A percentile compares a stretch with the other conserved stretches of the same genome.
These are phyloP conservation scores for Marasmius fiardii DNA, from an alignment of 1,284 basidiomycete species.

Conservation along the genomic window DNA sequence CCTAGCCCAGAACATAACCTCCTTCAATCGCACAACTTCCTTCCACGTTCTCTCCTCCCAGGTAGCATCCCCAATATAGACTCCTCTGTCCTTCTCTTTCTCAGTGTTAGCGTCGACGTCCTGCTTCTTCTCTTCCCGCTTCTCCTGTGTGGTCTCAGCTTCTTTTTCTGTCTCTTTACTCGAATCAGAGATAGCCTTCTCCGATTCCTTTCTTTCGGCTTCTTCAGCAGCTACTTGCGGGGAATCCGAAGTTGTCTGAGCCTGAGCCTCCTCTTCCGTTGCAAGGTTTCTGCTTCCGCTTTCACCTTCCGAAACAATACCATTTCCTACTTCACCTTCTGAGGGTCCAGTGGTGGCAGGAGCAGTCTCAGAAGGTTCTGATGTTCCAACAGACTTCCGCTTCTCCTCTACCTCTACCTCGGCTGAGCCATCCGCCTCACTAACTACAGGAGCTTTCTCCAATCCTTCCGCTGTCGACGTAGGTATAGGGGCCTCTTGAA, in stretches of 20 bases:
- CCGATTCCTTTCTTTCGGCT: constrained; percentile 7
- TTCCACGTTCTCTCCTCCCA: constrained; percentile 94
- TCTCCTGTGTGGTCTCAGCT: not conserved
- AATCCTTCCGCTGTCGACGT: too few species aligned
- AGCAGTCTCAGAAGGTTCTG: too few species aligned
- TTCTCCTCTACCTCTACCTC: too few species aligned
- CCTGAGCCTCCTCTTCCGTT: not conserved
- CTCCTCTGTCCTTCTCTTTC: constrained; percentile 18
- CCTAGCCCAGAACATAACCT: constrained; percentile 89
- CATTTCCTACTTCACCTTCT: too few species aligned
- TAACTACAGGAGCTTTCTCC: too few species aligned
- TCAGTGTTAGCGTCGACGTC: not conserved
- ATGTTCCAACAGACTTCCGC: too few species aligned
- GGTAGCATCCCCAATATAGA: constrained; percentile 58
- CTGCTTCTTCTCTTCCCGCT: not conserved
- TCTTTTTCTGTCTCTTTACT: not conserved
- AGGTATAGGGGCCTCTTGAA: constrained; percentile 2
- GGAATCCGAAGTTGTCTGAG: not conserved
- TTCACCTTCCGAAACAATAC: too few species aligned
- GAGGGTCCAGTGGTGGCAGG: not conserved
- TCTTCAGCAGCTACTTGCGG: not conserved
- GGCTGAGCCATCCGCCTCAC: too few species aligned
- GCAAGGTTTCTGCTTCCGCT: too few species aligned
- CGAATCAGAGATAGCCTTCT: not conserved
- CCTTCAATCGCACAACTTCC: constrained; percentile 75